A percentile compares a stretch with the other conserved stretches of the same genome.
Conservation (phyloP, 192 early-diverging fungal genomes). For the Chytriomyces confervae region DNA sequence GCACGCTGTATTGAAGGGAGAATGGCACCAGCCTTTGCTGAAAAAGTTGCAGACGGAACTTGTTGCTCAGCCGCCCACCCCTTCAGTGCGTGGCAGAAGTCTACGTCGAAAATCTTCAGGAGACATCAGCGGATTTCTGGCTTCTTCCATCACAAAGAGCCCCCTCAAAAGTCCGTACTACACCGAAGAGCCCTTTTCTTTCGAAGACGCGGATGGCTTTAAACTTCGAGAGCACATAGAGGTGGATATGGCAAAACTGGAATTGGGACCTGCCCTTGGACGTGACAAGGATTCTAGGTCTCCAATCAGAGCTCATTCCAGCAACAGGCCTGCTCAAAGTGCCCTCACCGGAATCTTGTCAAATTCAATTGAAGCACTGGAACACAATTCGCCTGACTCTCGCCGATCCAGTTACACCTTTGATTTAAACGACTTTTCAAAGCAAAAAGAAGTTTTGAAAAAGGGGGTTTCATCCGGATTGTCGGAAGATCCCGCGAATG, state of each 20-base stretch:
- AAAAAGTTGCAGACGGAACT: slow-evolving; percentile 31
- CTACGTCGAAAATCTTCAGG: slow-evolving; percentile 35
- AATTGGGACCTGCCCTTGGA: slow-evolving; percentile 28
- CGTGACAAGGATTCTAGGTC: slow-evolving; percentile 5
- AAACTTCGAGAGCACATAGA: slow-evolving; percentile 36
- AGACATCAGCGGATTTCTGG: slow-evolving; percentile 13
- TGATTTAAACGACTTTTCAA: slow-evolving; percentile 24
- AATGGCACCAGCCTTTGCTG: slow-evolving; percentile 34
- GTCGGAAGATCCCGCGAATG: background rate
- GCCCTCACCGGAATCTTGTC: slow-evolving; percentile 19
- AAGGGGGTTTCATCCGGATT: background rate
- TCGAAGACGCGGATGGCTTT: slow-evolving; percentile 21
- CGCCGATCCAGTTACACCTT: slow-evolving; percentile 31
- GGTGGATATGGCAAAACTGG: slow-evolving; percentile 31
- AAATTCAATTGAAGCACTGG: slow-evolving; percentile 4
- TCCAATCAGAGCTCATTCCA: slow-evolving; percentile 23
- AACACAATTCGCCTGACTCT: background rate
- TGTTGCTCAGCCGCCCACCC: slow-evolving; percentile 1
- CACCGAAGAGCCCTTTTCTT: slow-evolving; percentile 36
- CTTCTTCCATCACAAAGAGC: slow-evolving; percentile 26
- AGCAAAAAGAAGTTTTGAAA: slow-evolving; percentile 6
- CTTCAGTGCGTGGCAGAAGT: slow-evolving; percentile 18
- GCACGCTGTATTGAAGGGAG: slow-evolving; percentile 50
- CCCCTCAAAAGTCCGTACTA: slow-evolving; percentile 43
- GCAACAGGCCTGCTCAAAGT: slow-evolving; percentile 8